phyloP scores from a whole-genome alignment of 2,329 filamentous ascomycete species.

The Beauveria bassiana region DNA sequence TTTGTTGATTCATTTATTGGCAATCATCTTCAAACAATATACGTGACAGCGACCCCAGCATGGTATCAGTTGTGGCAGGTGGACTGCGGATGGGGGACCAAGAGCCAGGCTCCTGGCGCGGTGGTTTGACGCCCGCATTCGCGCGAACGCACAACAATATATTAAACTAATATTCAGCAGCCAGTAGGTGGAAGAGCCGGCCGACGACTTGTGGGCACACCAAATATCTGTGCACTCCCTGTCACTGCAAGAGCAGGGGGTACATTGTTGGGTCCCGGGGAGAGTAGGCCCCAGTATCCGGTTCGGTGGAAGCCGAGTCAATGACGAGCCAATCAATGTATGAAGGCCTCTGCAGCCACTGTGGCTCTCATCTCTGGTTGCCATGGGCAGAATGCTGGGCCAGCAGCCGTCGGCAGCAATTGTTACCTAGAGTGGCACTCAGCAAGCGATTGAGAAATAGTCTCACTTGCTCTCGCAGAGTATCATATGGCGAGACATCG shows the following conservation, averaged over 20 bases:
- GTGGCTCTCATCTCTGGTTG: not conserved
- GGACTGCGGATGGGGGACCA: not conserved
- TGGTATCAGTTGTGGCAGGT: not conserved
- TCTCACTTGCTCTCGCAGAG: not conserved
- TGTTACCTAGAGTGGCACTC: not conserved
- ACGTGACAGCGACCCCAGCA: not conserved
- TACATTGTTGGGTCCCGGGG: constrained; percentile 4
- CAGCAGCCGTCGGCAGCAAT: no score
- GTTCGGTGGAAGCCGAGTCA: constrained; percentile 8
- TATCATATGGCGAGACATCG: not conserved
- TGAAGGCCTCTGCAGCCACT: not conserved
- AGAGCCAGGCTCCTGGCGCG: not conserved
- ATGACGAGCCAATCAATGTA: not conserved
- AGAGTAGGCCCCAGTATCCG: constrained; percentile 4
- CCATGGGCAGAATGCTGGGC: no score
- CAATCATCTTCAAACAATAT: constrained; percentile 10
- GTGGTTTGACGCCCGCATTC: not conserved
- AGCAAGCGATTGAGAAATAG: not conserved
- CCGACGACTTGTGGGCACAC: not conserved
- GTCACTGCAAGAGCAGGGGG: not conserved
- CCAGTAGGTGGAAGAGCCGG: not conserved
- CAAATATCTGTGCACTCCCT: not conserved
- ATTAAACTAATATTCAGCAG: not conserved
- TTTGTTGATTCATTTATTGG: constrained; percentile 1
- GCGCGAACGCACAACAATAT: not conserved